Evolutionary conservation across 1,139 yeast species (phyloP).

Genomic region (Geotrichum phurueaensis): DNA sequence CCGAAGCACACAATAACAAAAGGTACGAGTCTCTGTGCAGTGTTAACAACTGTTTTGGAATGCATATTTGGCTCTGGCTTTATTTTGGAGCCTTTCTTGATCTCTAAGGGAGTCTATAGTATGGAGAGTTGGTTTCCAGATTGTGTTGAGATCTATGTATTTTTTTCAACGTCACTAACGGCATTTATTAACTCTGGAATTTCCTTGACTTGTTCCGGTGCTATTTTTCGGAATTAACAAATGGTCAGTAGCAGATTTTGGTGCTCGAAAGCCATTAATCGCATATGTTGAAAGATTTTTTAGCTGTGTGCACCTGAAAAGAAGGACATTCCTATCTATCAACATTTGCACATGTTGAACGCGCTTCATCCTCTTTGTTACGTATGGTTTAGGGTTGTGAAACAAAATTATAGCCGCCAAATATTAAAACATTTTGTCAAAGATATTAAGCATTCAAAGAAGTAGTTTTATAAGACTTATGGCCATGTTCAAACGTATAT

Average conservation of each 20-base stretch:
- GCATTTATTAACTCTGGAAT: constrained; percentile 48
- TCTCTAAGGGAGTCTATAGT: constrained; percentile 1
- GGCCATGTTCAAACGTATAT: too few species aligned
- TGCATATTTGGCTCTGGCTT: too few species aligned
- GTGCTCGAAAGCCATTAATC: constrained; percentile 34
- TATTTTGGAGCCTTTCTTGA: background rate
- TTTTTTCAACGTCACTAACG: constrained; percentile 44
- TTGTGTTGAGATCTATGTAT: constrained; percentile 41
- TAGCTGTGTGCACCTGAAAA: constrained; percentile 41
- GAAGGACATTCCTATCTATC: constrained; percentile 40
- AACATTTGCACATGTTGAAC: constrained; percentile 16
- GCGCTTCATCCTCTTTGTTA: background rate
- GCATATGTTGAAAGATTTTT: constrained; percentile 42
- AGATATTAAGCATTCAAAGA: too few species aligned
- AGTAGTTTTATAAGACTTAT: too few species aligned
- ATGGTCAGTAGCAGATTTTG: too few species aligned
- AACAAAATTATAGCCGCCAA: too few species aligned
- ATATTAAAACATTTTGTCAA: too few species aligned
- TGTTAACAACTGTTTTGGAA: background rate
- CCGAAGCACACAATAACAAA: background rate
- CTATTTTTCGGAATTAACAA: constrained; percentile 53
- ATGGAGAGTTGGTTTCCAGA: constrained; percentile 5
- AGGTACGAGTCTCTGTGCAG: background rate
- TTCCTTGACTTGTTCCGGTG: constrained; percentile 47
- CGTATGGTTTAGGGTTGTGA: too few species aligned